These are phyloP conservation scores for Geotrichum restrictum DNA, from an alignment of 1,139 yeast species.

Conservation along the genomic window DNA sequence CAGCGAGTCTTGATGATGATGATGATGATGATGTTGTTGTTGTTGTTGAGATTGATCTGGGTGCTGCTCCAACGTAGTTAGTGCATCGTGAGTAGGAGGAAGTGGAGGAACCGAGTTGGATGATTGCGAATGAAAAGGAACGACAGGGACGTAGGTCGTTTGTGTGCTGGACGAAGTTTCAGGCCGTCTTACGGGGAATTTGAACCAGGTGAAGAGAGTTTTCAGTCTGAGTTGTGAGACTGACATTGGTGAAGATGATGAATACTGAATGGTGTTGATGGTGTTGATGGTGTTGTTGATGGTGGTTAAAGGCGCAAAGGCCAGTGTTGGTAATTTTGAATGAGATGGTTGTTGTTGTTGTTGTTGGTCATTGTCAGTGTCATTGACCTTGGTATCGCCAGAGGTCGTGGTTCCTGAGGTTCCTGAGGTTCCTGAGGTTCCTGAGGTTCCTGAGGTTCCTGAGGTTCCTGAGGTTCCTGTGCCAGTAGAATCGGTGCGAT, in stretches of 20 bases:
- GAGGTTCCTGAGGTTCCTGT: no score
- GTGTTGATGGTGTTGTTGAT: background rate
- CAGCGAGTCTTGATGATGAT: background rate
- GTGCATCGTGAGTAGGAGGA: background rate
- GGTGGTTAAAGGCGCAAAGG: background rate
- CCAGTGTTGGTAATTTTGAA: background rate
- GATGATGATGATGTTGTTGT: background rate
- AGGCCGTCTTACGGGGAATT: constrained; percentile 14
- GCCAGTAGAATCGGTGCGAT: no score
- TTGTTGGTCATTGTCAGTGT: background rate
- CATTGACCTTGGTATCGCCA: background rate
- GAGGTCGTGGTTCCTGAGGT: background rate
- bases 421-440: background rate
- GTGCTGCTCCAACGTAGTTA: no score
- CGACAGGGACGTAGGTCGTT: constrained; percentile 6
- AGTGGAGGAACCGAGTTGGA: no score
- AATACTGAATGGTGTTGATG: no score
- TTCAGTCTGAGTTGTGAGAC: background rate
- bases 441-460: background rate
- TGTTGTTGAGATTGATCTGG: background rate
- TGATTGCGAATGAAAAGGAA: no score
- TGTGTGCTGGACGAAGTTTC: constrained; percentile 15
- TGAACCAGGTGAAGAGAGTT: constrained; percentile 8
- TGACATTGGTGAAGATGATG: background rate
- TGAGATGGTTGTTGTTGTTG: background rate